Conservation (phyloP, 1,139 yeast species). For the Geotrichum restrictum region DNA sequence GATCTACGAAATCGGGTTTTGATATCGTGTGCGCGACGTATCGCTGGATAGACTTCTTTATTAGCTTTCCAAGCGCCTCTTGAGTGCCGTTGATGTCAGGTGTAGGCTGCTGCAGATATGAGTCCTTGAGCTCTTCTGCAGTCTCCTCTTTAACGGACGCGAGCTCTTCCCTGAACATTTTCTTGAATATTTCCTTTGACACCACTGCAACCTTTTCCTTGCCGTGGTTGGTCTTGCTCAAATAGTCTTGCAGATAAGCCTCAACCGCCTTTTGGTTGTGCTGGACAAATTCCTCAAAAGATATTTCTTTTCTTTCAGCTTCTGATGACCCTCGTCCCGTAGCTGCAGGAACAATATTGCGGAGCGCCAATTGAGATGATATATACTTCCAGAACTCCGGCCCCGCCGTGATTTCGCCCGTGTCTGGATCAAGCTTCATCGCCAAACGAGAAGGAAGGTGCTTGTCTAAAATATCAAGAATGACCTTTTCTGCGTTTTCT, state of each 20-base stretch:
- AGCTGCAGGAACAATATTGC: constrained; percentile 2
- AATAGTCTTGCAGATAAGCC: constrained; percentile 9
- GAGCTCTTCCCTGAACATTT: constrained; percentile 13
- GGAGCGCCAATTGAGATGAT: constrained; percentile 8
- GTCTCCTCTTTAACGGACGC: constrained; percentile 15
- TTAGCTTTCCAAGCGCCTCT: constrained; percentile 8
- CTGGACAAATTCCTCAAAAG: constrained; percentile 17
- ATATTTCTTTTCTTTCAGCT: neutral
- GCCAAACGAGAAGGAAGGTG: constrained; percentile 16
- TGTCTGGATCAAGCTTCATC: constrained; percentile 11
- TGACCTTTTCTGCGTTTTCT: constrained; percentile 11
- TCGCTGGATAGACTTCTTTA: constrained; percentile 16
- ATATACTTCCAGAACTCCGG: constrained; percentile 22
- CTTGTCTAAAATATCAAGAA: constrained; percentile 16
- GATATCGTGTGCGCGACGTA: constrained; percentile 19
- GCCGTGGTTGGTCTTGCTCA: neutral
- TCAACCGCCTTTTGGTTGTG: constrained; percentile 14
- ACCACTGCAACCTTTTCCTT: constrained; percentile 17
- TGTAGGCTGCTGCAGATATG: neutral
- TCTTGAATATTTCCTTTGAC: constrained; percentile 13
- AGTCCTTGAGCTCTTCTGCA: neutral
- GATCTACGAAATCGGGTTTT: constrained; percentile 36
- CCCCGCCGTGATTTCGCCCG: constrained; percentile 16
- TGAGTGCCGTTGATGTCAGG: constrained; percentile 3
- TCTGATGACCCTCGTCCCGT: neutral